Evolutionary conservation across 2,329 filamentous ascomycete species (phyloP), one percentile per base, ranked within the genome.

Genomic region (Hymenoscyphus occultus): DNA sequence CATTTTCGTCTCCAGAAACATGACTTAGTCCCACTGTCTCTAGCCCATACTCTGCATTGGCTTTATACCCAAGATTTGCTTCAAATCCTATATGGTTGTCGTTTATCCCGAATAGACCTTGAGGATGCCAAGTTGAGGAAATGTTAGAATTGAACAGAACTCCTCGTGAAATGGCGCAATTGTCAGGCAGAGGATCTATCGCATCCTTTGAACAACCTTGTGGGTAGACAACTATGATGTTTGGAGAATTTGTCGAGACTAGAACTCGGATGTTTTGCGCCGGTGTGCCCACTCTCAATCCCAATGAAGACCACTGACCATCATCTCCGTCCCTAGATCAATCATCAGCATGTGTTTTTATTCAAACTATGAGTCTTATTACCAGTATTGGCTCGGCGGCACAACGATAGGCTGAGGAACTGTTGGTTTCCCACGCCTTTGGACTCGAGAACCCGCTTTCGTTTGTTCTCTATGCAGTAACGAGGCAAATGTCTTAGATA

Each of bases 261-360:
- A 77, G 70, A 4, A 78, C 78, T 61, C 77, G 71, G n/a, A 78
- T 67, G 63, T 75, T 74, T 70, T 86, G 82, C n/a, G 77, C 74
- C 4, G 84, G 83, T 12, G 76, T 79, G 45, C 86, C 86, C 28
- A 83, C 81, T 72, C 78, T 83, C 63, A 92, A 79, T 16, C 79
- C 80, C 68, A 91, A 86, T 7, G 88, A 84, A 7, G 88, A 91
- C 90, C 90, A 93, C 67, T 82, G 82, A 7, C 89, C 89, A 74
- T 91, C 88, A 70, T 84, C 81, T 54, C 86, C 86, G 66, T 84
- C 80, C 85, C 84, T 85, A 14, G 12, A 28, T 28, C 28, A 22
- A 22, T 6, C 9, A 40, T 62, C 45, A 62, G 59, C 42, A 31
- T 35, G 39, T 31, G 32, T 32, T 10, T 22, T 1, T 10, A 19